Evolutionary conservation across 768 basidiomycete species (phyloP).

Genomic region (Suillus subalutaceus): DNA sequence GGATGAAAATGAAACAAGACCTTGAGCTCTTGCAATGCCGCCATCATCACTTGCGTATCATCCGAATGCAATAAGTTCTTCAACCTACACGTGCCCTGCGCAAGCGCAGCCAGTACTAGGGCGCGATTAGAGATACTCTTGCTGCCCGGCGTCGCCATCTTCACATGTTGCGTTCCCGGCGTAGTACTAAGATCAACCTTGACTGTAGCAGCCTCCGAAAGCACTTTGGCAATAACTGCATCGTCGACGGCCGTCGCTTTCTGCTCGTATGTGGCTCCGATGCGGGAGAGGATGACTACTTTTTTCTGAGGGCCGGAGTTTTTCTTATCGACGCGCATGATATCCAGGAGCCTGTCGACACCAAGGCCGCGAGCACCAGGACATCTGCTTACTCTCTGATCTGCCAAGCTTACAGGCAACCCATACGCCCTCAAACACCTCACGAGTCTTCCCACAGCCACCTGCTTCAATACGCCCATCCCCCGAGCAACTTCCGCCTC

Average conservation of each 20-base stretch:
- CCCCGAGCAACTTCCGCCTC: constrained; percentile 93
- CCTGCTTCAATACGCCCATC: constrained; percentile 87
- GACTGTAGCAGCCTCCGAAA: constrained; percentile 81
- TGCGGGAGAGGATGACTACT: constrained; percentile 86
- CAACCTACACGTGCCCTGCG: constrained; percentile 83
- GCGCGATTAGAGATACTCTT: constrained; percentile 97
- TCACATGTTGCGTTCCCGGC: constrained; percentile 35
- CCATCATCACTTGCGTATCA: constrained; percentile 99
- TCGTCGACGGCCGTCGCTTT: constrained; percentile 88
- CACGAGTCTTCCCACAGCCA: constrained; percentile 87
- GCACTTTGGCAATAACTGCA: constrained; percentile 75
- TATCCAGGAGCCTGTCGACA: constrained; percentile 82
- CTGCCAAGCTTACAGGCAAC: constrained; percentile 79
- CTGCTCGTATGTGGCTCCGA: constrained; percentile 90
- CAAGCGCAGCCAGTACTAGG: constrained; percentile 90
- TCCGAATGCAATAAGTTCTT: constrained; percentile 94
- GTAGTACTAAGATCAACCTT: constrained; percentile 34
- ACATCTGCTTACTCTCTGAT: constrained; percentile 74
- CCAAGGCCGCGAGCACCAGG: constrained; percentile 74
- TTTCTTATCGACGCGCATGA: constrained; percentile 98
- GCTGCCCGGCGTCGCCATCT: constrained; percentile 93
- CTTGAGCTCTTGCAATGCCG: constrained; percentile 85
- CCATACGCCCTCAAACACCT: constrained; percentile 90
- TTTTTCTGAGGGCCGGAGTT: constrained; percentile 93
- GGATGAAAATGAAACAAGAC: constrained; percentile 38